Percentiles rank a stretch among this genome's conserved stretches.
phyloP scores from a whole-genome alignment of 2,329 filamentous ascomycete species.

The Xylariaceae sp. region DNA sequence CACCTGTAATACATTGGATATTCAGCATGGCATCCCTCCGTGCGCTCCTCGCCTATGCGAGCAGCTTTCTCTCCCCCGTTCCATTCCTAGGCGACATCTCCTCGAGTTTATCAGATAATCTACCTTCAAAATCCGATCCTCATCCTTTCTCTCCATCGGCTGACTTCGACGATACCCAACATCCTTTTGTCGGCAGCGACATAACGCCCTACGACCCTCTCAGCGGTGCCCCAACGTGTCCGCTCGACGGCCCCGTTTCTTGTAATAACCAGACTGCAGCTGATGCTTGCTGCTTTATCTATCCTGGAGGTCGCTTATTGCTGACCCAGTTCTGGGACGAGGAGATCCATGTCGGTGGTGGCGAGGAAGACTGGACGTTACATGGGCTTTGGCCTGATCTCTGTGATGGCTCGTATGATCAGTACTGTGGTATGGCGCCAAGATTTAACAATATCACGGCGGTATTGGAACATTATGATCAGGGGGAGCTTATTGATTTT shows the following conservation, averaged over 20 bases:
- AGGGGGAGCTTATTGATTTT: constrained; percentile 35
- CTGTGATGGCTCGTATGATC: constrained; percentile 41
- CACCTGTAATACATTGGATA: not conserved
- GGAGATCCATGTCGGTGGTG: constrained; percentile 36
- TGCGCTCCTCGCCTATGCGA: constrained; percentile 31
- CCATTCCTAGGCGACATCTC: constrained; percentile 24
- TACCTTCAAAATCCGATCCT: constrained; percentile 15
- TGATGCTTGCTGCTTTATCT: constrained; percentile 40
- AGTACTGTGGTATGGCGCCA: constrained; percentile 41
- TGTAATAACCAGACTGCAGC: constrained; percentile 36
- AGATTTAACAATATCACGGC: constrained; percentile 40
- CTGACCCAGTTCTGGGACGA: constrained; percentile 44
- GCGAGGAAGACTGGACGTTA: constrained; percentile 42
- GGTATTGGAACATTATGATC: constrained; percentile 38
- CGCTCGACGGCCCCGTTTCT: constrained; percentile 38
- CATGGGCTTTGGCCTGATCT: constrained; percentile 45
- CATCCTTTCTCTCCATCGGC: constrained; percentile 9
- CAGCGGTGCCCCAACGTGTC: constrained; percentile 36
- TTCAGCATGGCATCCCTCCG: constrained; percentile 26
- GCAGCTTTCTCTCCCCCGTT: constrained; percentile 32
- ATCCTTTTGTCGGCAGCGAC: constrained; percentile 2
- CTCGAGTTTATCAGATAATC: constrained; percentile 21
- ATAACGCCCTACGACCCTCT: constrained; percentile 35
- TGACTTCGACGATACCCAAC: constrained; percentile 1
- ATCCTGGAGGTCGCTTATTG: constrained; percentile 39